Base-by-base conservation (phyloP, 2,329 filamentous ascomycete species). In the Capronia epimyces region DNA sequence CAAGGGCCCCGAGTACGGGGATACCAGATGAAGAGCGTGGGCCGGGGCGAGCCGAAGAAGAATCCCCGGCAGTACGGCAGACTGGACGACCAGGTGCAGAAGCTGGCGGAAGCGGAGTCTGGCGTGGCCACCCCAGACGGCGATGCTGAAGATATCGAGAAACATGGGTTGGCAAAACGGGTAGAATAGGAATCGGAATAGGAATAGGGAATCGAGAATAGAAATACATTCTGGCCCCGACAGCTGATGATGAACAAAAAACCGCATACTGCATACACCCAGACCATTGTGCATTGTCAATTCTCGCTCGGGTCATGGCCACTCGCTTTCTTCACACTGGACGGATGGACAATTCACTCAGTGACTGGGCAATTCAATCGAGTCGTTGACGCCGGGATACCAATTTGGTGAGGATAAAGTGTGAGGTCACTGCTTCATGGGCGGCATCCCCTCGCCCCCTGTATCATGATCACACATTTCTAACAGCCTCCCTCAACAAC, bases 1-100 rank as follows among this genome's bases (percentile, higher is more conserved):
- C 75, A 84, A 62, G 82, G 90, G 8, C 93, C 93, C 8, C 78
- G 78, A 62, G 76, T 86, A 29, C 77, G 89, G 62, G 89, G 89
- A 1, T 94, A 95, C 63, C 86, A 94, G 64, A 86, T 84, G 67
- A 89, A 86, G 67, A 80, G 81, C 44, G 78, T 82, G 42, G 83
- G 80, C 0, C 77, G 78, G 6, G 78, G 82, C 43, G 76, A 79
- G 47, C 64, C 69, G 22, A 85, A 77, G 66, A 84, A 83, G 60
- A 89, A 90, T 65, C 75, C 79, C 31, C 75, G 81, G 10, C 76
- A 79, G 1, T 94, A 84, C 75, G 79, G 79, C 37, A 78, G 77
- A 50, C 71, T 86, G 16, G 70, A 77, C 47, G 72, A 76, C 52
- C 66, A 68, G 12, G 68, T 65, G 31, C 67, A 75, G 52, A 74